A percentile compares a stretch with the other conserved stretches of the same genome.
Evolutionary conservation across 495 filamentous ascomycete species (phyloP).

Genomic region (Neurospora discreta): DNA sequence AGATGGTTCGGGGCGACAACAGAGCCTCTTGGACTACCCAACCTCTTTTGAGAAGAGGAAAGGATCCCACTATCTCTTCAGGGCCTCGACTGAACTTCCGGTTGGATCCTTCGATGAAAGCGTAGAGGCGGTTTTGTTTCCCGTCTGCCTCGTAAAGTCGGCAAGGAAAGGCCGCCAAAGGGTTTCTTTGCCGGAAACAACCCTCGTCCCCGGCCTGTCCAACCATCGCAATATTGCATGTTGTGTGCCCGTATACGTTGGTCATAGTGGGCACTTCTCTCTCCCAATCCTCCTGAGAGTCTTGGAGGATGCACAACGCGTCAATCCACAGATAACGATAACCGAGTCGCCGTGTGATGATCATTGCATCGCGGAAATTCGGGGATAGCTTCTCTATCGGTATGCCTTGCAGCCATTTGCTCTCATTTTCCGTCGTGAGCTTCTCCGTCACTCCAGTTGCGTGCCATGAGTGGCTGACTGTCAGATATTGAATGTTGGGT

Average conservation of each 20-base stretch:
- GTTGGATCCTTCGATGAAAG: background rate
- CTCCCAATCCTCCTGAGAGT: background rate
- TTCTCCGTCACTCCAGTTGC: background rate
- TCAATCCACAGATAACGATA: slow-evolving; percentile 16
- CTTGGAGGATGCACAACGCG: slow-evolving; percentile 16
- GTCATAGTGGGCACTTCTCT: background rate
- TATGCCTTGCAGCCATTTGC: background rate
- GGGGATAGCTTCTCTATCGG: background rate
- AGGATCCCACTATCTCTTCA: background rate
- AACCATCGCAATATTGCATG: background rate
- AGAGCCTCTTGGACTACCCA: background rate
- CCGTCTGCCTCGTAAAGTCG: background rate
- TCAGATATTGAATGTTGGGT: background rate
- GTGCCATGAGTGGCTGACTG: background rate
- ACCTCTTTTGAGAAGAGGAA: background rate
- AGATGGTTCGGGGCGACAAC: background rate
- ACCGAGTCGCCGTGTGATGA: slow-evolving; percentile 5
- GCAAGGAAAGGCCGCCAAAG: background rate
- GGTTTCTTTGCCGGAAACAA: background rate
- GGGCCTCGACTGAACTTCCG: background rate
- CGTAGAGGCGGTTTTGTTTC: background rate
- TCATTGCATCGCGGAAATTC: slow-evolving; percentile 11
- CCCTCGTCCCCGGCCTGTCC: background rate
- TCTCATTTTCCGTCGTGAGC: background rate
- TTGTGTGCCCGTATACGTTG: background rate